Evolutionary conservation across 768 basidiomycete genomes (phyloP).

Genomic region (Phaeotremella fagi): DNA sequence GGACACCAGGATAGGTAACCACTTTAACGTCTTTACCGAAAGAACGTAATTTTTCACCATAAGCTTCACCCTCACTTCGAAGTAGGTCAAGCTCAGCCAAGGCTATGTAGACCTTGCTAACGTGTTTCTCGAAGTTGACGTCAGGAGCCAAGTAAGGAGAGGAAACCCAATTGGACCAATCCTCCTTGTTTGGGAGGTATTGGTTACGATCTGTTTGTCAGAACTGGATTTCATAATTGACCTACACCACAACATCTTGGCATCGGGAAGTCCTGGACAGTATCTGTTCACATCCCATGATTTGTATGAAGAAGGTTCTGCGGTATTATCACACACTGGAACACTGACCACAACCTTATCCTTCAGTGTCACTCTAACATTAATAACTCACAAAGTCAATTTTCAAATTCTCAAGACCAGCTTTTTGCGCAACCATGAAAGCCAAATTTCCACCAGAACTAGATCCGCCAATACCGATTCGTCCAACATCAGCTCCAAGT

Average conservation of each 20-base stretch:
- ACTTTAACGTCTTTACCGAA: conserved; percentile 58
- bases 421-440: conserved; percentile 62
- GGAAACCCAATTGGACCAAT: conserved; percentile 63
- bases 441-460: conserved; percentile 73
- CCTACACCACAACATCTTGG: conserved; percentile 70
- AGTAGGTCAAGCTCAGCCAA: conserved; percentile 62
- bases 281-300: conserved; percentile 60
- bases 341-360: conserved; percentile 57
- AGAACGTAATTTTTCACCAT: conserved; percentile 57
- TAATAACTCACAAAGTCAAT: conserved; percentile 12
- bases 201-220: conserved; percentile 15
- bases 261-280: conserved; percentile 60
- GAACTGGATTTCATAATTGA: conserved; percentile 50
- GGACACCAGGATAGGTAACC: conserved; percentile 60
- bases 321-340: conserved; percentile 70
- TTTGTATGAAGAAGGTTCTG: conserved; percentile 50
- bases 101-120: conserved; percentile 35
- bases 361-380: background rate
- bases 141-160: conserved; percentile 68
- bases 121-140: conserved; percentile 54
- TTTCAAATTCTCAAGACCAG: conserved; percentile 49
- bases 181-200: conserved; percentile 62
- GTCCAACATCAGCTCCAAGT: conserved; percentile 56
- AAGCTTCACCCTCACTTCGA: conserved; percentile 62
- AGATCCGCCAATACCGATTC: conserved; percentile 67